Evolutionary conservation across 225 moss, liverwort and hornwort species (phyloP).

Genomic region (Takakia lepidozioides): DNA sequence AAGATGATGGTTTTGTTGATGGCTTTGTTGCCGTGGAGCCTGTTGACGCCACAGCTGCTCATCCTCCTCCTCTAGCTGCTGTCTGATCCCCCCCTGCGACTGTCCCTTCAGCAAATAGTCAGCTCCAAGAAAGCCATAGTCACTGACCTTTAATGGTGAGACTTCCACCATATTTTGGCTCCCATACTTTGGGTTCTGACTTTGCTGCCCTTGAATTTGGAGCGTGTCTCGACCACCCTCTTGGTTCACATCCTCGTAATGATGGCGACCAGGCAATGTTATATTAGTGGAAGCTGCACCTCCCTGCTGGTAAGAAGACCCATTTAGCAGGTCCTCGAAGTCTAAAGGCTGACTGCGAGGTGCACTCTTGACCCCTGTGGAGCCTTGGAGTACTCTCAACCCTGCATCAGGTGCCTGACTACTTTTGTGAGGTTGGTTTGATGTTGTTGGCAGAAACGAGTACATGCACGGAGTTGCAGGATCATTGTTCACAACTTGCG

Average conservation of each 20-base stretch:
- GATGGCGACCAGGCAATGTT: slow-evolving; percentile 48
- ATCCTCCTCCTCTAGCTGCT: slow-evolving; percentile 70
- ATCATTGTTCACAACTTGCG: slow-evolving; percentile 57
- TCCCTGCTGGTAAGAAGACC: slow-evolving; percentile 45
- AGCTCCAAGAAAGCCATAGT: slow-evolving; percentile 87
- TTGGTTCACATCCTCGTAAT: slow-evolving; percentile 39
- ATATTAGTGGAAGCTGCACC: slow-evolving; percentile 39
- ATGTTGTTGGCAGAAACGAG: slow-evolving; percentile 70
- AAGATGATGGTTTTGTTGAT: slow-evolving; percentile 35
- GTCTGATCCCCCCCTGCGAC: slow-evolving; percentile 55
- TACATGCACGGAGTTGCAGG: slow-evolving; percentile 70
- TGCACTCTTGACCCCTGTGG: slow-evolving; percentile 36
- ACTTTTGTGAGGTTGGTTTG: slow-evolving; percentile 56
- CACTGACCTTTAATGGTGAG: slow-evolving; percentile 79
- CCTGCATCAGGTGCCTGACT: slow-evolving; percentile 62
- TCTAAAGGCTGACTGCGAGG: slow-evolving; percentile 56
- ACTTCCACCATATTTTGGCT: slow-evolving; percentile 63
- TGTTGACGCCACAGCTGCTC: slow-evolving; percentile 74
- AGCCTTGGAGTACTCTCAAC: slow-evolving; percentile 27
- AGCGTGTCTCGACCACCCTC: slow-evolving; percentile 41
- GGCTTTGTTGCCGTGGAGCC: slow-evolving; percentile 42
- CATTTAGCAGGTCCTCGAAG: slow-evolving; percentile 80
- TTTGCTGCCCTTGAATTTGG: slow-evolving; percentile 56
- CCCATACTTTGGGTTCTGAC: slow-evolving; percentile 59
- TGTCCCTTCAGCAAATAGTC: slow-evolving; percentile 76